Evolutionary conservation across 2,329 filamentous ascomycete species (phyloP).

Genomic region (Cryphonectria japonica): DNA sequence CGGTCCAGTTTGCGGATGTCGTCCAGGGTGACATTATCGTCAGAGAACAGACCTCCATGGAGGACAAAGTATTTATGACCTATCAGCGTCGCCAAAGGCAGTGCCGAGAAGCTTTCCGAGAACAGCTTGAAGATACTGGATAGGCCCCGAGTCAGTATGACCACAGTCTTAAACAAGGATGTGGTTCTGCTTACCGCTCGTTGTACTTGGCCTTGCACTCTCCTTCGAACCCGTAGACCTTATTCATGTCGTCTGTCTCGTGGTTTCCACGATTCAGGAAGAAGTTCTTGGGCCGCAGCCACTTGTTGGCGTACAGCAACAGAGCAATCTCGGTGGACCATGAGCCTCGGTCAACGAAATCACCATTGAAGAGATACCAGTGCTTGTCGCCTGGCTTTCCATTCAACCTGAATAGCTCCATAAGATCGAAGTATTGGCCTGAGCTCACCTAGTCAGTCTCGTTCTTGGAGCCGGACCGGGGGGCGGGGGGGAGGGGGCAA

Average conservation of each 20-base stretch:
- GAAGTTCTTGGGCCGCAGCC: constrained; percentile 83
- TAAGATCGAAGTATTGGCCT: constrained; percentile 97
- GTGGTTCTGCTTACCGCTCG: constrained; percentile 56
- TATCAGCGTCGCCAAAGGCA: constrained; percentile 89
- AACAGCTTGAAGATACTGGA: constrained; percentile 86
- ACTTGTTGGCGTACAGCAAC: constrained; percentile 94
- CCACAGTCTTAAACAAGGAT: constrained; percentile 30
- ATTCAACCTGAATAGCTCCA: constrained; percentile 94
- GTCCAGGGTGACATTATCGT: constrained; percentile 88
- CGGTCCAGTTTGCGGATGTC: constrained; percentile 93
- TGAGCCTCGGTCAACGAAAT: constrained; percentile 96
- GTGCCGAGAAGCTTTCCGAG: constrained; percentile 94
- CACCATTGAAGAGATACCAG: constrained; percentile 96
- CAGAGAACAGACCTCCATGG: constrained; percentile 93
- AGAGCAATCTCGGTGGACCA: constrained; percentile 98
- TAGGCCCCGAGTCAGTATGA: constrained; percentile 45
- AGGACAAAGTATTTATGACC: constrained; percentile 90
- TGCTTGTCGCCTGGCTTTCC: constrained; percentile 84
- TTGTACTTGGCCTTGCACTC: constrained; percentile 99
- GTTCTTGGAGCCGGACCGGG: constrained; percentile 11
- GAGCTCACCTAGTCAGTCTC: constrained; percentile 32
- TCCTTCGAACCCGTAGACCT: constrained; percentile 96
- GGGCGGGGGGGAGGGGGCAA: neutral
- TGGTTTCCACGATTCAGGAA: constrained; percentile 98
- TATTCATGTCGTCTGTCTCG: constrained; percentile 99